These are phyloP conservation scores for Micractinium sp. DNA, from an alignment of 139 green algal genomes.

Conservation along the genomic window DNA sequence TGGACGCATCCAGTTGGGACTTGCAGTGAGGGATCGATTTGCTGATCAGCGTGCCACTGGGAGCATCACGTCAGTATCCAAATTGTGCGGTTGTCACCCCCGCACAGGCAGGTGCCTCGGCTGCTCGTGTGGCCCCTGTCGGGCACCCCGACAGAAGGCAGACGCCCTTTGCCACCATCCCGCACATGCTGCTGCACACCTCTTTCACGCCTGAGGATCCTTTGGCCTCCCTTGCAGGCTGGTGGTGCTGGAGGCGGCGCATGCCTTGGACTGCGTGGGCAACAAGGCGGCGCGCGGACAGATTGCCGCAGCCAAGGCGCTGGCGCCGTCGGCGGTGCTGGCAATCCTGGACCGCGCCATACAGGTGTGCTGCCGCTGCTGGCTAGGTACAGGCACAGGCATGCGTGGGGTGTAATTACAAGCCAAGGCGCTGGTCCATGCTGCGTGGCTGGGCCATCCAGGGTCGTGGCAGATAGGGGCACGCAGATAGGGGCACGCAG, in stretches of 20 bases:
- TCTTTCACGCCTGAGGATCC: too few species aligned
- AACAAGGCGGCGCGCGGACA: slow-evolving; percentile 83
- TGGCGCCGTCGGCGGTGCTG: slow-evolving; percentile 81
- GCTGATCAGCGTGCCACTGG: too few species aligned
- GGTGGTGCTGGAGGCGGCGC: slow-evolving; percentile 85
- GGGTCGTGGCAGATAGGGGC: background rate
- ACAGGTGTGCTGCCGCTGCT: slow-evolving; percentile 79
- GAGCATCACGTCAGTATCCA: too few species aligned
- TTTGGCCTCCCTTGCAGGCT: slow-evolving; percentile 57
- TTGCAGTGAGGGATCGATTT: too few species aligned
- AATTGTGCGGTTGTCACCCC: too few species aligned
- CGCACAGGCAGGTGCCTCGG: too few species aligned
- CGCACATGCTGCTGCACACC: too few species aligned
- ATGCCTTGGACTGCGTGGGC: slow-evolving; percentile 79
- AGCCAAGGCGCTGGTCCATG: background rate
- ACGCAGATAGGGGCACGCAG: background rate
- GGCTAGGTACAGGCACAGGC: background rate
- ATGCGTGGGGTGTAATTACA: slow-evolving; percentile 39
- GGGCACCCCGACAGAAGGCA: too few species aligned
- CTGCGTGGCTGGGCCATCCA: background rate
- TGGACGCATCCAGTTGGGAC: too few species aligned
- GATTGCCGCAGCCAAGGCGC: slow-evolving; percentile 93
- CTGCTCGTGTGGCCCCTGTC: background rate
- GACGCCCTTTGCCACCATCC: too few species aligned
- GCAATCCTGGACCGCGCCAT: slow-evolving; percentile 87